Conservation (phyloP, 306 rosid species). For the Citrullus amarus region DNA sequence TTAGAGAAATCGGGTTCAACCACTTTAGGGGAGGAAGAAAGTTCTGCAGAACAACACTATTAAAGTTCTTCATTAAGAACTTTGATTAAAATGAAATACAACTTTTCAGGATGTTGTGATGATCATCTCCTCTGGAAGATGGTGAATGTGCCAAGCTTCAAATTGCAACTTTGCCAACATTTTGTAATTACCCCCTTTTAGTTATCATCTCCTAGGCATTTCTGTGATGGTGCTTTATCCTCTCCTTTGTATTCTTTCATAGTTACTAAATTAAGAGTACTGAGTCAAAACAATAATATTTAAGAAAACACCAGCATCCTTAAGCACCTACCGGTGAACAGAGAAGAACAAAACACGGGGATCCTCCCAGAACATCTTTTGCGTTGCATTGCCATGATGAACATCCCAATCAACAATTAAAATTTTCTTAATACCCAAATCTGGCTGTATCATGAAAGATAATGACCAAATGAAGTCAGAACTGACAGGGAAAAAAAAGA, state of each 20-base stretch:
- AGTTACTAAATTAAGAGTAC: background rate
- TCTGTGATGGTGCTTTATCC: background rate
- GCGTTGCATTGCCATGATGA: conserved; percentile 97
- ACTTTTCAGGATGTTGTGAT: background rate
- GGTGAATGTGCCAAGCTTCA: background rate
- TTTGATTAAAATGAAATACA: background rate
- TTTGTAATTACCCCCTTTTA: background rate
- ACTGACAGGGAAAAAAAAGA: background rate
- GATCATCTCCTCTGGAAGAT: background rate
- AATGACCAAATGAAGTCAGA: conserved; percentile 1
- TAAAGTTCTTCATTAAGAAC: background rate
- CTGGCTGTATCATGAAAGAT: conserved; percentile 50
- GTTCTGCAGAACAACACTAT: background rate
- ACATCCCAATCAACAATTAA: conserved; percentile 97
- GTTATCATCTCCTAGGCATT: background rate
- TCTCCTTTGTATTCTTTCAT: background rate
- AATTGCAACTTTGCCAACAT: background rate
- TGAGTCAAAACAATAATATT: background rate
- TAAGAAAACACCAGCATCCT: background rate
- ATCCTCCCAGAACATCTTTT: conserved; percentile 79
- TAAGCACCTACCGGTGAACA: conserved; percentile 61
- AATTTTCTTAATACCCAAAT: conserved; percentile 56
- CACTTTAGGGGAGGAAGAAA: background rate
- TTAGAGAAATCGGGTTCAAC: background rate
- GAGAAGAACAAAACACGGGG: conserved; percentile 89